Base-by-base conservation (phyloP, 2,329 filamentous ascomycete genomes). In the Colletotrichum siamense region DNA sequence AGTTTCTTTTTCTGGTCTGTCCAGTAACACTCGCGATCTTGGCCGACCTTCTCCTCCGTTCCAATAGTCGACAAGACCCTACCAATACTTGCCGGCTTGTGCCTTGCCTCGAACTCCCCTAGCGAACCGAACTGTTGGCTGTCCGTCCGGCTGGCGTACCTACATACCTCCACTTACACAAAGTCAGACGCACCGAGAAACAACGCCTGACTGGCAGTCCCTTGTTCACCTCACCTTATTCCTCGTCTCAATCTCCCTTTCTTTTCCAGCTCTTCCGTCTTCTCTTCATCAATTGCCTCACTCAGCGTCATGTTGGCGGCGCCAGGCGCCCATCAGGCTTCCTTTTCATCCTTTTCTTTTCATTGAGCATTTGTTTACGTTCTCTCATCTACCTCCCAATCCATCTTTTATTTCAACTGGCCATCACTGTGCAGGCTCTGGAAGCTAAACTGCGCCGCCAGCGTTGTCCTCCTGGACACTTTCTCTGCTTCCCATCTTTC, bases 231-330 rank as follows among this genome's bases (percentile, higher is more conserved):
- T 36, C 18, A n/a, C 34, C 49, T 55, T 39, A 30, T 36, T 75
- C 28, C 24, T 63, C 55, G 16, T 39, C 34, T 32, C 63, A 18
- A 67, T 63, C 44, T 57, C 26, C 32, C 32, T 32, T 30, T 68
- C 16, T 63, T 26, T 15, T n/a, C 15, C 13, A 57, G 16, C 72
- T 26, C n/a, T 39, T 30, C 24, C n/a, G 18, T n/a, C 30, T 65
- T 18, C 28, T 44, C 32, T 44, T 44, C 36, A 62, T 28, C 71
- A 55, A 55, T 16, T 26, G 36, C 34, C 52, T 36, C 28, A 28
- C 49, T 44, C 63, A 64, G 69, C 69, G 57, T 73, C 69, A 76
- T 76, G 73, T 73, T 67, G 66, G 59, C 22, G 73, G 69, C 69
- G 69, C 63, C 69, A 68, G 63, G 39, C 65, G 73, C 63, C 63